Conservation (phyloP, 768 basidiomycete genomes). For the Lepiota venenata region DNA sequence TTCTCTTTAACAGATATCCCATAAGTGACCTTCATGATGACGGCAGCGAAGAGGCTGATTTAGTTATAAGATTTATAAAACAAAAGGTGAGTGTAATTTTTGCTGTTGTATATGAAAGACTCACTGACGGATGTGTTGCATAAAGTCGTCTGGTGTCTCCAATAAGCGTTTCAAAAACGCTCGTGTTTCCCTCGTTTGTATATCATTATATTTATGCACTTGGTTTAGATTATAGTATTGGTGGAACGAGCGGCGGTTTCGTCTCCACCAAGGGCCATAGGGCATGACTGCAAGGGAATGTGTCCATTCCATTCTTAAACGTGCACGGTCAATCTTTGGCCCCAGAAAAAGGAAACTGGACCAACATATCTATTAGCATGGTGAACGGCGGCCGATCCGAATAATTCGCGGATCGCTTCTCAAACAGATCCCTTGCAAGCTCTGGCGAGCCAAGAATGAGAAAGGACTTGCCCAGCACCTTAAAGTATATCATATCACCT, state of each 20-base stretch:
- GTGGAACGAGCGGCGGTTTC: slow-evolving; percentile 42
- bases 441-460: slow-evolving; percentile 2
- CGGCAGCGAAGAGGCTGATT: background rate
- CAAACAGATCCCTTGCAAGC: background rate
- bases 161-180: slow-evolving; percentile 36
- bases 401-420: slow-evolving; percentile 9
- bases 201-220: slow-evolving; percentile 31
- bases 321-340: background rate
- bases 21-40: slow-evolving; percentile 11
- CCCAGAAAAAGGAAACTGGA: background rate
- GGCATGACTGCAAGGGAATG: slow-evolving; percentile 36
- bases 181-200: slow-evolving; percentile 36
- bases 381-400: slow-evolving; percentile 2
- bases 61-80: too few species aligned
- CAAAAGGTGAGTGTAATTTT: too few species aligned
- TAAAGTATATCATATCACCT: slow-evolving; percentile 3
- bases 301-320: slow-evolving; percentile 27
- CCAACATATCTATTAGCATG: slow-evolving; percentile 6
- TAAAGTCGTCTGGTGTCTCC: slow-evolving; percentile 25
- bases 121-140: background rate
- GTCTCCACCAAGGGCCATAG: slow-evolving; percentile 33
- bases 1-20: background rate
- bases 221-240: slow-evolving; percentile 36
- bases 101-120: background rate
- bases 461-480: slow-evolving; percentile 1